A percentile compares a stretch with the other conserved stretches of the same genome.
Conservation (phyloP, 139 green algal species). For the Chlamydomonas applanata region DNA sequence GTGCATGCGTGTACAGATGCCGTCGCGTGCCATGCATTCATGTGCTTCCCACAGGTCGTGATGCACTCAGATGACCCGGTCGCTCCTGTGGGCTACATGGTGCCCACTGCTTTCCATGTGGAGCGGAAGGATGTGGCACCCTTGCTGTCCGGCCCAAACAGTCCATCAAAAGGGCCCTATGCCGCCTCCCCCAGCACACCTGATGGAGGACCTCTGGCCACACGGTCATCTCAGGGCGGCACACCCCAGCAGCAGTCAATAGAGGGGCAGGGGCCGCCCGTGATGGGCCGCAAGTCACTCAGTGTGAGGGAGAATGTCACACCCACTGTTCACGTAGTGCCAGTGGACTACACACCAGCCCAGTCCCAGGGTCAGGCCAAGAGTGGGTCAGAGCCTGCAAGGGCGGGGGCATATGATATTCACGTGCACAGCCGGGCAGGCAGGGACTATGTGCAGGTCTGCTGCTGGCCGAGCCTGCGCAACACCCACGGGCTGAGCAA, state of each 20-base stretch:
- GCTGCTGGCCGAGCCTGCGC: neutral
- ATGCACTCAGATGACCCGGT: slow-evolving; percentile 36
- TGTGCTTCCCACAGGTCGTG: slow-evolving; percentile 35
- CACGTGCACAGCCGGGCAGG: slow-evolving; percentile 12
- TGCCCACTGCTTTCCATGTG: slow-evolving; percentile 69
- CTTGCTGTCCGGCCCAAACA: too few species aligned
- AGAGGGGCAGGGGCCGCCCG: too few species aligned
- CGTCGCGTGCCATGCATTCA: neutral
- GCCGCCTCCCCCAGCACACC: too few species aligned
- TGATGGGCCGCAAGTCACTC: too few species aligned
- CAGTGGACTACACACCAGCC: slow-evolving; percentile 9
- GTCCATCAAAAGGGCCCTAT: neutral
- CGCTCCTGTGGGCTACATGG: slow-evolving; percentile 54
- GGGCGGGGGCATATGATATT: slow-evolving; percentile 3
- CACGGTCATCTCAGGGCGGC: too few species aligned
- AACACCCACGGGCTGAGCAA: slow-evolving; percentile 2
- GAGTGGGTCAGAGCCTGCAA: neutral
- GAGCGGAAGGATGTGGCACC: slow-evolving; percentile 50
- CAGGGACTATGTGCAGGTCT: slow-evolving; percentile 28
- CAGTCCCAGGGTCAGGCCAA: neutral
- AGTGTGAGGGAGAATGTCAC: neutral
- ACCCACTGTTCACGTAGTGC: slow-evolving; percentile 9
- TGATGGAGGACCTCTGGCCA: too few species aligned
- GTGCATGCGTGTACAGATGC: too few species aligned
- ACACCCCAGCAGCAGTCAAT: neutral